Conservation (phyloP, 2,329 filamentous ascomycete genomes). For the Curvularia sp. region DNA sequence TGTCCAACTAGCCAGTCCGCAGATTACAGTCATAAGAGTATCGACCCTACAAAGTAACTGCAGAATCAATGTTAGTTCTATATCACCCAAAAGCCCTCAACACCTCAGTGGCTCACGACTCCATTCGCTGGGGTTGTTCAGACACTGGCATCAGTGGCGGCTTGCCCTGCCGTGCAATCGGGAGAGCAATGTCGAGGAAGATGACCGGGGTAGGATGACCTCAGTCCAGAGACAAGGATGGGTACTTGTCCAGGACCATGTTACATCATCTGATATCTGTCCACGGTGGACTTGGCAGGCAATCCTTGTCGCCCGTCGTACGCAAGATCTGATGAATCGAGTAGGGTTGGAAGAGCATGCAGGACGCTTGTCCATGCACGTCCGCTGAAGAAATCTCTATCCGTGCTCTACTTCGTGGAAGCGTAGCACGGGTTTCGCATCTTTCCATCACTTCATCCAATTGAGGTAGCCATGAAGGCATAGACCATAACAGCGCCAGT, state of each 20-base stretch:
- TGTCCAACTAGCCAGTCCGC: not conserved
- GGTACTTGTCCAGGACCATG: not conserved
- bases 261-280: not conserved
- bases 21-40: not conserved
- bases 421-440: not conserved
- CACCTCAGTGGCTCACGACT: not conserved
- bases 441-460: constrained; percentile 18
- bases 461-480: constrained; percentile 18
- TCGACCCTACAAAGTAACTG: not conserved
- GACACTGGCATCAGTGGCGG: not conserved
- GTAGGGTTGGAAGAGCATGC: not conserved
- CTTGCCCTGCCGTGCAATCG: not conserved
- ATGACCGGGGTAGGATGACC: not conserved
- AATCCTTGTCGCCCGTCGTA: not conserved
- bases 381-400: not conserved
- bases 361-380: not conserved
- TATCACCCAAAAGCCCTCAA: not conserved
- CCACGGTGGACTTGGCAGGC: not conserved
- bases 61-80: not conserved
- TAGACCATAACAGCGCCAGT: constrained; percentile 11
- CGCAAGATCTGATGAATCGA: not conserved
- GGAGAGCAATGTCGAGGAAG: not conserved
- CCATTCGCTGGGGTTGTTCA: not conserved
- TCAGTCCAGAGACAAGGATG: not conserved
- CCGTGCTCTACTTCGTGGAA: not conserved